Percentiles rank a stretch among this genome's conserved stretches.
Evolutionary conservation across 1,139 yeast genomes (phyloP).

Genomic region (Groenewaldozyma sp.): DNA sequence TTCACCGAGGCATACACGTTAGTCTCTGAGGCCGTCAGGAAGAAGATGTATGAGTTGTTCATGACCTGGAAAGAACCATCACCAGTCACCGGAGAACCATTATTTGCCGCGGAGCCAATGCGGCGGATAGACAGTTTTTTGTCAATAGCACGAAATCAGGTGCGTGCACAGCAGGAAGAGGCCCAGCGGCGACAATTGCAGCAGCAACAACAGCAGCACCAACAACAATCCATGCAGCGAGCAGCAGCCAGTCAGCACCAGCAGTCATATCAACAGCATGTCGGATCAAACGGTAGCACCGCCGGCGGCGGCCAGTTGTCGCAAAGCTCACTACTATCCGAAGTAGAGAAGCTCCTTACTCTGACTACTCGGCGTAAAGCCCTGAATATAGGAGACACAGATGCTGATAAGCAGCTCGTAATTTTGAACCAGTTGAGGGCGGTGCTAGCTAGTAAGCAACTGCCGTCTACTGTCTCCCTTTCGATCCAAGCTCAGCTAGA

Average conservation of each 20-base stretch:
- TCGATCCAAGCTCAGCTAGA: constrained; percentile 37
- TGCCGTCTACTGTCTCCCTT: constrained; percentile 33
- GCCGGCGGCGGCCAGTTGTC: constrained; percentile 12
- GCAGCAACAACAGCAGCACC: constrained; percentile 15
- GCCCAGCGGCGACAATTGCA: constrained; percentile 11
- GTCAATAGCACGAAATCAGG: constrained; percentile 39
- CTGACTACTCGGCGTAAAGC: constrained; percentile 33
- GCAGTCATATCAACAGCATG: not conserved
- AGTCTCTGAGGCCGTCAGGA: constrained; percentile 66
- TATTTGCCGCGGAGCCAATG: constrained; percentile 66
- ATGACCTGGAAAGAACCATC: constrained; percentile 73
- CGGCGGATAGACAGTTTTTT: constrained; percentile 68
- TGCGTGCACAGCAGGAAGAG: constrained; percentile 18
- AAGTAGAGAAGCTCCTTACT: constrained; percentile 35
- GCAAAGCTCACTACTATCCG: constrained; percentile 26
- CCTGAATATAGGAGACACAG: constrained; percentile 32
- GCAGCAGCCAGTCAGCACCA: too few relatives aligned
- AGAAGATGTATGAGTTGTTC: constrained; percentile 65
- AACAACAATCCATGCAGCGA: too few relatives aligned
- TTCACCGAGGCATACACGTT: constrained; percentile 71
- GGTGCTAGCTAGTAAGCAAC: constrained; percentile 24
- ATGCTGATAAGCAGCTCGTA: constrained; percentile 30
- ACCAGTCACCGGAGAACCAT: constrained; percentile 53
- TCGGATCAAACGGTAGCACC: not conserved
- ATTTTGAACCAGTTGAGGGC: constrained; percentile 27